Evolutionary conservation across 2,329 filamentous ascomycete species (phyloP), one percentile per base, ranked within the genome.

Genomic region (Diplocarpon mali): DNA sequence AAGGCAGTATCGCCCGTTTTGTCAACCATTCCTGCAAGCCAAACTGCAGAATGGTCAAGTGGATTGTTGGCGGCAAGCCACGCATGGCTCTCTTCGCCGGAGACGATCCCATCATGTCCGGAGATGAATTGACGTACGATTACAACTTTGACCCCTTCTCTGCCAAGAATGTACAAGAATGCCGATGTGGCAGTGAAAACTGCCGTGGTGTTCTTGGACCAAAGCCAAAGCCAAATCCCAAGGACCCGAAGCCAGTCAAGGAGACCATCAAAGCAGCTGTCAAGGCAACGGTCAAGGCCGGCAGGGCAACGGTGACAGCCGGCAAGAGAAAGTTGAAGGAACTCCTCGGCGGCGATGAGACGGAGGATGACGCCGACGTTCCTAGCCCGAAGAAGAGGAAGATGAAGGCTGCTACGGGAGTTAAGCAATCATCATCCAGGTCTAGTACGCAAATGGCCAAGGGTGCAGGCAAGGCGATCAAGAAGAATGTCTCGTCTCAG

Each of bases 21-120:
- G 89, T 98, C 62, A 98, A 98, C 62, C 92, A 98, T 64, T 95
- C 88, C 14, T 98, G 92, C 66, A 83, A 85, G 46, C 92, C 92
- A 2, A 98, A 98, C 62, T 96, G 90, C 66, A 79, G 84, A 51
- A 96, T 98, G 89, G 87, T 94, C 59, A 96, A 95, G 64, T 95
- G 88, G 87, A 90, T 89, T 50, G 92, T 98, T 44, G 81, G 81
- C 39, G 89, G 89, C 24, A 88, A 94, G 63, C 90, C 90, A 35
- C 80, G 92, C 45, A 96, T 98, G 87, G 92, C 89, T 13, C 76
- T 98, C 1, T 98, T 98, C 62, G 92, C 92, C 11, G 90, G 90
- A 28, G 84, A 93, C 56, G 72, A 74, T 38, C 87, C 87, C 12
- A 90, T 98, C 61, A 85, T 85, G 79, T 95, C 89, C 10, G 92